Percentiles rank a stretch among this genome's conserved stretches.
These are phyloP conservation scores for Mortierella sp. DNA, from an alignment of 371 early-diverging fungal species.

Conservation along the genomic window DNA sequence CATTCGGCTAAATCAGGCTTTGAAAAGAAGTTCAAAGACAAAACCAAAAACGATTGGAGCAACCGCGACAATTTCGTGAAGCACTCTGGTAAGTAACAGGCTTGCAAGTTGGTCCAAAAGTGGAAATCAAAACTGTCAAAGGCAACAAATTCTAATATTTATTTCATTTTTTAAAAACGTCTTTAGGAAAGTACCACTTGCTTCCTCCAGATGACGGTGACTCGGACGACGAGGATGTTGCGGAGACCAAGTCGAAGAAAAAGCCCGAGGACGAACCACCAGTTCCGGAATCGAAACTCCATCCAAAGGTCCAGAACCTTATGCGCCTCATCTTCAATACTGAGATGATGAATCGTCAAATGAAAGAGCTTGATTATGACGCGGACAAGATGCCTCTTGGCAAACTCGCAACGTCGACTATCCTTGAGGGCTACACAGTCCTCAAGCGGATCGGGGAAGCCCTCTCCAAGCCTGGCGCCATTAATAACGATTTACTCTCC, in stretches of 20 bases:
- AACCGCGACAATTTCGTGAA: constrained; percentile 68
- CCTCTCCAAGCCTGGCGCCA: constrained; percentile 15
- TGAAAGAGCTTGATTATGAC: constrained; percentile 68
- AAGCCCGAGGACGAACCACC: constrained; percentile 2
- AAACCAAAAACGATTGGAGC: constrained; percentile 70
- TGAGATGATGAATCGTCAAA: constrained; percentile 63
- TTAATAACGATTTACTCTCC: background rate
- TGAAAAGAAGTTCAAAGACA: constrained; percentile 64
- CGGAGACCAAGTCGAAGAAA: constrained; percentile 19
- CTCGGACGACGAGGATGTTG: constrained; percentile 59
- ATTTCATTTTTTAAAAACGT: background rate
- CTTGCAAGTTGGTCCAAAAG: too few relatives aligned
- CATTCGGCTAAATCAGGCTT: constrained; percentile 58
- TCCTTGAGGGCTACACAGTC: constrained; percentile 63
- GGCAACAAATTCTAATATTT: background rate
- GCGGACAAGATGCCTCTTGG: constrained; percentile 74
- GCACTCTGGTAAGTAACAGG: constrained; percentile 38
- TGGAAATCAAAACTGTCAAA: too few relatives aligned
- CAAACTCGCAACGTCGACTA: constrained; percentile 65
- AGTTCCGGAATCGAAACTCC: constrained; percentile 60
- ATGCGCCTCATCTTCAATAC: constrained; percentile 67
- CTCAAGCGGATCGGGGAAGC: constrained; percentile 63
- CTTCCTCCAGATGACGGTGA: constrained; percentile 61
- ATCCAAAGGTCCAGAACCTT: constrained; percentile 63
- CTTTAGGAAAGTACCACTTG: constrained; percentile 54